Evolutionary conservation across 179 eudicot genomes (phyloP).

Genomic region (Beta lomatogona): DNA sequence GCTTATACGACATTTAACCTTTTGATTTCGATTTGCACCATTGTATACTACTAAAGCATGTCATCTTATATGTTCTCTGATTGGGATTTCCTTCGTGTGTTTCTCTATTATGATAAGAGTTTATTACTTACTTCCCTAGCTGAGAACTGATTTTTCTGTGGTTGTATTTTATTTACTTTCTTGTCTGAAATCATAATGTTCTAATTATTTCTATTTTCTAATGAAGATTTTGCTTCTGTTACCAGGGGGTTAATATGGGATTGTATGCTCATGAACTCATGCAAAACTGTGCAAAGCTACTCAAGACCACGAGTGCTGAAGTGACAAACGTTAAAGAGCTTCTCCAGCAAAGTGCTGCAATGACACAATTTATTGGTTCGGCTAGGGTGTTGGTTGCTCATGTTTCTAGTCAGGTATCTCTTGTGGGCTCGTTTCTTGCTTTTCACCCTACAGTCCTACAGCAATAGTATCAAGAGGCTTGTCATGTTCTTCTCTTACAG

Average conservation of each 20-base stretch:
- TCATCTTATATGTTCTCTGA: background rate
- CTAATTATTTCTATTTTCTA: background rate
- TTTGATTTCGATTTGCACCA: background rate
- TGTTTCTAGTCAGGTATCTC: conserved; percentile 63
- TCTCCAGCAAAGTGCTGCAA: conserved; percentile 53
- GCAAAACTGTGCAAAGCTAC: conserved; percentile 52
- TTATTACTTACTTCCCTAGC: background rate
- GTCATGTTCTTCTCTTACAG: background rate
- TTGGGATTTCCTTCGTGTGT: conserved; percentile 11
- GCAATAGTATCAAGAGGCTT: background rate
- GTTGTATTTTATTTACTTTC: background rate
- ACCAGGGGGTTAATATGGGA: conserved; percentile 71
- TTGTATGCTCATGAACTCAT: conserved; percentile 65
- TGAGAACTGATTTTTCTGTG: background rate
- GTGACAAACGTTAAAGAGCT: conserved; percentile 46
- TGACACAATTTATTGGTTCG: conserved; percentile 58
- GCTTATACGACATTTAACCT: background rate
- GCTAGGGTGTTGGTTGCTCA: conserved; percentile 78
- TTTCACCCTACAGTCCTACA: background rate
- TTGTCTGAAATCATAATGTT: background rate
- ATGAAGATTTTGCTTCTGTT: conserved; percentile 1
- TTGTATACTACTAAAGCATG: background rate
- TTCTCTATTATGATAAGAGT: background rate
- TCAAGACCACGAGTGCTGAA: conserved; percentile 33
- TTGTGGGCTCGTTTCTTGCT: background rate